A percentile compares a stretch with the other conserved stretches of the same genome.
Evolutionary conservation across 495 filamentous ascomycete genomes (phyloP).

Genomic region (Glutinoglossum americanum): DNA sequence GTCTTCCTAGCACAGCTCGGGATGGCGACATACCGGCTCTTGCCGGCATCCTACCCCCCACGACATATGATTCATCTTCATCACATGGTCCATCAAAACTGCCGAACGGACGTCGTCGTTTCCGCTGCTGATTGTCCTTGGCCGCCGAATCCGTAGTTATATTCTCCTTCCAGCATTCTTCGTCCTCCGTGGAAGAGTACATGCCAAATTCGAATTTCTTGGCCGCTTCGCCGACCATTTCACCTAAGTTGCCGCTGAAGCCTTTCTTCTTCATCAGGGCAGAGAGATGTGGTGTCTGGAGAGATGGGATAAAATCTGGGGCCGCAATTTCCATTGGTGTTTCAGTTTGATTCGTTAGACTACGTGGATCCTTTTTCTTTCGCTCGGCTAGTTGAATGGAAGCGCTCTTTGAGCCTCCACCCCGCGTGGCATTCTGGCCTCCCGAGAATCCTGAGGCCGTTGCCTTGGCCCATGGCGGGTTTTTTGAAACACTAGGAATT

Average conservation of each 20-base stretch:
- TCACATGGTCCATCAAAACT: conserved; percentile 12
- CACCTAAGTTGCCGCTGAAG: conserved; percentile 36
- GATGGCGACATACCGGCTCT: conserved; percentile 34
- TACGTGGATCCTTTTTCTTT: not conserved
- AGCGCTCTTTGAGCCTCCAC: not conserved
- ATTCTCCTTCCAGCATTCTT: conserved; percentile 8
- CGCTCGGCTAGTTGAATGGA: not conserved
- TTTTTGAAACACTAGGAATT: not conserved
- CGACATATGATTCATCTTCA: conserved; percentile 5
- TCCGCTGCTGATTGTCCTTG: not conserved
- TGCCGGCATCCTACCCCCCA: conserved; percentile 31
- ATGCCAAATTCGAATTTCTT: conserved; percentile 26
- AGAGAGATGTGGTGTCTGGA: conserved; percentile 57
- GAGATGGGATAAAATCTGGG: conserved; percentile 32
- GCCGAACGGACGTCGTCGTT: not conserved
- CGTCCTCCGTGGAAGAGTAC: conserved; percentile 16
- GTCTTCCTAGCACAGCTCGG: conserved; percentile 19
- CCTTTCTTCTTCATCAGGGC: conserved; percentile 43
- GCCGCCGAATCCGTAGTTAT: not conserved
- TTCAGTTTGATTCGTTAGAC: not conserved
- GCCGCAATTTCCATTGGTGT: conserved; percentile 9
- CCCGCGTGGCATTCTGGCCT: not conserved
- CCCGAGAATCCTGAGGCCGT: not conserved
- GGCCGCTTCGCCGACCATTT: conserved; percentile 36
- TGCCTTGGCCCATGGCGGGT: not conserved